phyloP scores from a whole-genome alignment of 352 stramenopile species.

The Phytophthora rubi region DNA sequence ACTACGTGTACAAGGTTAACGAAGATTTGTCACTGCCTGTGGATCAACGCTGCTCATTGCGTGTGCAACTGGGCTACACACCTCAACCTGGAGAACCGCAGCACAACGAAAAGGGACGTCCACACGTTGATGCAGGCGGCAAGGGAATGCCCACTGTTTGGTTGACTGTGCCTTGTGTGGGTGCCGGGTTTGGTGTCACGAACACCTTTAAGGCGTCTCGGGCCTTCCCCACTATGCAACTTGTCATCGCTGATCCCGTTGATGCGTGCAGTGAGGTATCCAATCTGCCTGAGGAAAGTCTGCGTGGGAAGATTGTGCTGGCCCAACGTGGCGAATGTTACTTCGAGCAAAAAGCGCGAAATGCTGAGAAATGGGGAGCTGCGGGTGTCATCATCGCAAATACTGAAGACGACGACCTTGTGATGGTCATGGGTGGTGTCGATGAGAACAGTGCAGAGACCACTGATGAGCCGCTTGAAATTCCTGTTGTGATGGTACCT shows the following conservation, averaged over 20 bases:
- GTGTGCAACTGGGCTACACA: slow-evolving; percentile 36
- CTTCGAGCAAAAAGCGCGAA: slow-evolving; percentile 76
- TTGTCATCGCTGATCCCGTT: slow-evolving; percentile 60
- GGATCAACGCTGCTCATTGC: slow-evolving; percentile 46
- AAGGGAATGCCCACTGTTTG: slow-evolving; percentile 29
- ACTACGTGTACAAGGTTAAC: slow-evolving; percentile 55
- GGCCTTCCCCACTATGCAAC: slow-evolving; percentile 25
- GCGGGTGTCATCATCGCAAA: slow-evolving; percentile 71
- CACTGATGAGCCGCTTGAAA: slow-evolving; percentile 20
- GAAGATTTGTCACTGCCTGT: slow-evolving; percentile 33
- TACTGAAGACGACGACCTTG: slow-evolving; percentile 61
- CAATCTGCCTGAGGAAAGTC: slow-evolving; percentile 28
- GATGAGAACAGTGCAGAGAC: slow-evolving; percentile 28
- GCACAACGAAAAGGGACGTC: slow-evolving; percentile 24
- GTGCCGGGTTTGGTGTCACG: slow-evolving; percentile 62
- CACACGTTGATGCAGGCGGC: slow-evolving; percentile 9
- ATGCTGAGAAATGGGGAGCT: slow-evolving; percentile 53
- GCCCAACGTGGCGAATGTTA: slow-evolving; percentile 66
- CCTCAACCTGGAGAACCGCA: slow-evolving; percentile 9
- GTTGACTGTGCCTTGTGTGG: slow-evolving; percentile 63
- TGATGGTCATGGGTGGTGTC: slow-evolving; percentile 83
- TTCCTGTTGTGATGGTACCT: slow-evolving; percentile 74
- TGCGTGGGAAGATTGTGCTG: slow-evolving; percentile 60
- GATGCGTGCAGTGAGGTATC: slow-evolving; percentile 57
- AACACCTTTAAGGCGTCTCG: slow-evolving; percentile 39